Evolutionary conservation across 176 grass and related monocot genomes (phyloP).

Genomic region (Aegilops speltoides): DNA sequence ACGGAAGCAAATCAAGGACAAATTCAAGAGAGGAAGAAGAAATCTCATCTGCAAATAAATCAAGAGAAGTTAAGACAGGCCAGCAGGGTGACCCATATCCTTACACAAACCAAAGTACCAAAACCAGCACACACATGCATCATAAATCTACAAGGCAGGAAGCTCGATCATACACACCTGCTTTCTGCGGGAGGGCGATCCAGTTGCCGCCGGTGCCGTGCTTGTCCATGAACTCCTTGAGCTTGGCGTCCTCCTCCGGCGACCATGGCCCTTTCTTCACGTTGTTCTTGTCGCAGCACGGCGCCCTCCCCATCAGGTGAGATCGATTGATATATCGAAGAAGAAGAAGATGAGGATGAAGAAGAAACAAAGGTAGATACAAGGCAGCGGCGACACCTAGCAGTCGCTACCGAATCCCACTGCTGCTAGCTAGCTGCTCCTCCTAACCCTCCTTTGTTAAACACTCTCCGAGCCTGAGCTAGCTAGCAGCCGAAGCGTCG

Average conservation of each 20-base stretch:
- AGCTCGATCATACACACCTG: conserved; percentile 28
- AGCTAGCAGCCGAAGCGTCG: neutral
- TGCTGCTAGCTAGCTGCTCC: conserved; percentile 16
- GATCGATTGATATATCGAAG: neutral
- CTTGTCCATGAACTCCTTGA: conserved; percentile 95
- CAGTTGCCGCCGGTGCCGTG: conserved; percentile 92
- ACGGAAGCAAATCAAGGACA: neutral
- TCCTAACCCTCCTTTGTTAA: conserved; percentile 39
- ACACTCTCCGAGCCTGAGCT: conserved; percentile 21
- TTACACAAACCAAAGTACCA: neutral
- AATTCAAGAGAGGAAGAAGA: neutral
- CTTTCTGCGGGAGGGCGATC: conserved; percentile 95
- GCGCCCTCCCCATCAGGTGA: conserved; percentile 77
- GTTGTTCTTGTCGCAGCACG: conserved; percentile 93
- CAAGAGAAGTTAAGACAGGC: neutral
- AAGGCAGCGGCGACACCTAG: neutral
- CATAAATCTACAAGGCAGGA: neutral
- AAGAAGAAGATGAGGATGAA: conserved; percentile 4
- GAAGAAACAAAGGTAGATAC: neutral
- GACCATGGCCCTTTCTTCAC: conserved; percentile 98
- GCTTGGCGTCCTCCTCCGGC: conserved; percentile 85
- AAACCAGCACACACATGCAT: neutral
- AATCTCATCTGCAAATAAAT: neutral
- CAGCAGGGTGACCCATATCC: neutral
- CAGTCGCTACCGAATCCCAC: conserved; percentile 29